Conservation (phyloP, 768 basidiomycete genomes). For the Suillus placidus region DNA sequence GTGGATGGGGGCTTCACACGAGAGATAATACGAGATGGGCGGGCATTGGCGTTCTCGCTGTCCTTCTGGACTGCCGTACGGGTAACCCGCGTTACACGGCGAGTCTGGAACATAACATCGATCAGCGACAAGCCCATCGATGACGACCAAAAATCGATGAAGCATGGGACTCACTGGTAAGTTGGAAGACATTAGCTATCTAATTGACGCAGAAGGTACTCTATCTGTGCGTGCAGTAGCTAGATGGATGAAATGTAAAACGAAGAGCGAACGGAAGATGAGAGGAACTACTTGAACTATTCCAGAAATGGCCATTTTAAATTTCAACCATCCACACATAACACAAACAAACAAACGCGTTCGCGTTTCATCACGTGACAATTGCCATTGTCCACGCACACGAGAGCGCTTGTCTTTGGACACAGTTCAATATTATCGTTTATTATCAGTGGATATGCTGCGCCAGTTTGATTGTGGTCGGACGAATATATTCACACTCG, state of each 20-base stretch:
- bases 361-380: conserved; percentile 41
- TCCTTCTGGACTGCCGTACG: conserved; percentile 58
- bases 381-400: conserved; percentile 1
- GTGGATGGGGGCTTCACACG: conserved; percentile 61
- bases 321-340: conserved; percentile 38
- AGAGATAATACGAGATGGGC: conserved; percentile 58
- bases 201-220: conserved; percentile 9
- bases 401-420: neutral
- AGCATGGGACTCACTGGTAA: conserved; percentile 44
- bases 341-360: conserved; percentile 41
- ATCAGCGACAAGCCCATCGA: neutral
- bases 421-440: neutral
- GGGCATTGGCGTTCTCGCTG: conserved; percentile 72
- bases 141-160: neutral
- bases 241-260: conserved; percentile 10
- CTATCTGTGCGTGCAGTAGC: conserved; percentile 13
- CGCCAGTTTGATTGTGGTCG: neutral
- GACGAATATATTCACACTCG: neutral
- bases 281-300: conserved; percentile 18
- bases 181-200: conserved; percentile 41
- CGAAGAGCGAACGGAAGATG: conserved; percentile 17
- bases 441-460: neutral
- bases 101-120: conserved; percentile 46
- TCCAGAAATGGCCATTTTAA: conserved; percentile 35
- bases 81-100: conserved; percentile 62